A percentile compares a stretch with the other conserved stretches of the same genome.
These are phyloP conservation scores for Tuber calosporum DNA, from an alignment of 495 filamentous ascomycete genomes.

Conservation along the genomic window DNA sequence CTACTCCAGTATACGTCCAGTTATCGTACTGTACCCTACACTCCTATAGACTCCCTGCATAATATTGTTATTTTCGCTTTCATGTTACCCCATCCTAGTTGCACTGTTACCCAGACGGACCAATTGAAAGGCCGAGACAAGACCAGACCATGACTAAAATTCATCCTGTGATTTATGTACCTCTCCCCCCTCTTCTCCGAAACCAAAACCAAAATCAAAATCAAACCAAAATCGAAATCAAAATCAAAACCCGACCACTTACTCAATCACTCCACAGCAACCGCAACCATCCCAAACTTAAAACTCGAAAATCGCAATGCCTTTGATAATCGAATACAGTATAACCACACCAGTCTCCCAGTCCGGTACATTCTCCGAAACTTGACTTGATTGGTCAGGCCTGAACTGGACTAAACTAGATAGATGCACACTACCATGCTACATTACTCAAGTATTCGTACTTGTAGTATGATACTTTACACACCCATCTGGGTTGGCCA, in stretches of 20 bases:
- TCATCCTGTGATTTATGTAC: too few relatives aligned
- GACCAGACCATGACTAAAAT: not conserved
- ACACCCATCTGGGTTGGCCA: too few relatives aligned
- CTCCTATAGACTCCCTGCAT: too few relatives aligned
- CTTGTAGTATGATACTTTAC: too few relatives aligned
- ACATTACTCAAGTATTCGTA: not conserved
- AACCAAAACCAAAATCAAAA: not conserved
- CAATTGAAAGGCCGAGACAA: too few relatives aligned
- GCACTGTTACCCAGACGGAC: too few relatives aligned
- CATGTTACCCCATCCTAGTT: too few relatives aligned
- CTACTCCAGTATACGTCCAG: too few relatives aligned
- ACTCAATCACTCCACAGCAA: not conserved
- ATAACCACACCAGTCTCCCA: not conserved
- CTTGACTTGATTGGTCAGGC: not conserved
- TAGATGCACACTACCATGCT: not conserved
- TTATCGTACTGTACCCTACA: too few relatives aligned
- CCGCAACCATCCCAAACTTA: not conserved
- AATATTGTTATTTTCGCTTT: too few relatives aligned
- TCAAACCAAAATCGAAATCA: not conserved
- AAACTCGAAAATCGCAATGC: not conserved
- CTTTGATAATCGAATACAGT: not conserved
- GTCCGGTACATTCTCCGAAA: not conserved
- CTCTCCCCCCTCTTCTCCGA: too few relatives aligned
- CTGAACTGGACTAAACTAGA: not conserved
- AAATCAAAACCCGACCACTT: not conserved